These are phyloP conservation scores for Didymella pinodella DNA, from an alignment of 2,329 filamentous ascomycete genomes.

Conservation along the genomic window DNA sequence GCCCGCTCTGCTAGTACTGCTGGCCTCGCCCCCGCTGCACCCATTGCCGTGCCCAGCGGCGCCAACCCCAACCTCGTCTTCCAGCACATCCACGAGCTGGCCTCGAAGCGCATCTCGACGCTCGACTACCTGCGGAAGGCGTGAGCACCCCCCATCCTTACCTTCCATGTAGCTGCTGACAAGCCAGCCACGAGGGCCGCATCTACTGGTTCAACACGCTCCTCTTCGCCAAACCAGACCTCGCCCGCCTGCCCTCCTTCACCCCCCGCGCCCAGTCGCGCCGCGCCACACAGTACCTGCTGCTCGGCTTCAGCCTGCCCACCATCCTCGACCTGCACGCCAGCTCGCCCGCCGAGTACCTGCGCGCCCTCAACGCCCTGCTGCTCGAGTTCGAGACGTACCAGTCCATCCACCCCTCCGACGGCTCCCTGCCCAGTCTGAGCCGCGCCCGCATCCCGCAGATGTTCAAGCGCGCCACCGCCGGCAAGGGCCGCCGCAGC, in stretches of 20 bases:
- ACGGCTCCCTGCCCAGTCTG: conserved; percentile 73
- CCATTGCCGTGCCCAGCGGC: conserved; percentile 42
- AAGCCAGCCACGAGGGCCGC: conserved; percentile 83
- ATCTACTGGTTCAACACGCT: conserved; percentile 99
- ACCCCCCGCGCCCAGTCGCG: conserved; percentile 83
- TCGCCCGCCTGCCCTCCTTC: conserved; percentile 84
- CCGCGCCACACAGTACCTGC: conserved; percentile 90
- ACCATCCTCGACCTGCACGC: conserved; percentile 88
- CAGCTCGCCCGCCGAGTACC: conserved; percentile 80
- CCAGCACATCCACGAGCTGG: conserved; percentile 80
- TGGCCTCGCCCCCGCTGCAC: conserved; percentile 39
- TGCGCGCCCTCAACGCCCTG: conserved; percentile 84
- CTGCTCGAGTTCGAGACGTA: conserved; percentile 93
- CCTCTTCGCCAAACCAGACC: conserved; percentile 83
- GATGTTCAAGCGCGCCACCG: conserved; percentile 59
- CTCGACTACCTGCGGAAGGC: conserved; percentile 91
- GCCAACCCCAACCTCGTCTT: conserved; percentile 64
- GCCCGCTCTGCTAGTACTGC: conserved; percentile 31
- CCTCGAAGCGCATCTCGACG: conserved; percentile 91
- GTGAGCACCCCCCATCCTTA: conserved; percentile 59
- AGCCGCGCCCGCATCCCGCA: conserved; percentile 74
- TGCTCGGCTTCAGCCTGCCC: conserved; percentile 90
- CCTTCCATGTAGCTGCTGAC: too few species aligned
- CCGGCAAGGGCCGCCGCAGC: conserved; percentile 53
- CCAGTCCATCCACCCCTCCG: conserved; percentile 83